phyloP scores from a whole-genome alignment of 495 filamentous ascomycete genomes.

The Aspergillus panamensis region DNA sequence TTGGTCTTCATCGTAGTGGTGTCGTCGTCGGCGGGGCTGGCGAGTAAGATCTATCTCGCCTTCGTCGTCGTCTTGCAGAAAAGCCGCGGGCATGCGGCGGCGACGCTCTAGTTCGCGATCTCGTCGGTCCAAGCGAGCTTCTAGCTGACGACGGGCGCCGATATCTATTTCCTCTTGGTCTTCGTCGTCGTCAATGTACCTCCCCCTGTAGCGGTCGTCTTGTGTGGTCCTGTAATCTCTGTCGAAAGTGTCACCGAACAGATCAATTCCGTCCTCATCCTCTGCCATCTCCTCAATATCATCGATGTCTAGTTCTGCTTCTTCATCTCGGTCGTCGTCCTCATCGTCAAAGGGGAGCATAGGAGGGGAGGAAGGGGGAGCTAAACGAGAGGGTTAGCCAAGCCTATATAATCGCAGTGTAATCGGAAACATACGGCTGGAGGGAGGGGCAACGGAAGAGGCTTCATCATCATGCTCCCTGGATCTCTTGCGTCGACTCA shows the following conservation, averaged over 20 bases:
- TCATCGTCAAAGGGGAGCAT: constrained; percentile 64
- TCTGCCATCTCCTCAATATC: constrained; percentile 96
- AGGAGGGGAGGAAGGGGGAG: constrained; percentile 41
- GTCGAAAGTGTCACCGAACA: constrained; percentile 89
- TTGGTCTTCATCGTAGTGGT: constrained; percentile 88
- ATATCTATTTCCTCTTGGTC: constrained; percentile 72
- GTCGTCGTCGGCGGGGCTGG: constrained; percentile 73
- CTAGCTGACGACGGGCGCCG: constrained; percentile 69
- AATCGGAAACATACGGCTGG: constrained; percentile 56
- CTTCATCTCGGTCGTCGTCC: constrained; percentile 70
- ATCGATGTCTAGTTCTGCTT: constrained; percentile 79
- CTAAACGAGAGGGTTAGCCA: constrained; percentile 30
- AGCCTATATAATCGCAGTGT: constrained; percentile 22
- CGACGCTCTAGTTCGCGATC: constrained; percentile 75
- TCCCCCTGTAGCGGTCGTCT: constrained; percentile 64
- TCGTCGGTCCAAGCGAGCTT: constrained; percentile 76
- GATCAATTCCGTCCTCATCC: constrained; percentile 88
- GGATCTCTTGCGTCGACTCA: constrained; percentile 71
- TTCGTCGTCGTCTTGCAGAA: constrained; percentile 86
- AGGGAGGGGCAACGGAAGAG: constrained; percentile 68
- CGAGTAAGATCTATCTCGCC: constrained; percentile 75
- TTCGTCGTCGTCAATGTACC: constrained; percentile 76
- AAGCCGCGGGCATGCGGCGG: constrained; percentile 75
- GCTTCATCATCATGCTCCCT: constrained; percentile 75
- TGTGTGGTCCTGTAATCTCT: constrained; percentile 66